Conservation (phyloP, 306 rosid species). For the Heteromeles arbutifolia region DNA sequence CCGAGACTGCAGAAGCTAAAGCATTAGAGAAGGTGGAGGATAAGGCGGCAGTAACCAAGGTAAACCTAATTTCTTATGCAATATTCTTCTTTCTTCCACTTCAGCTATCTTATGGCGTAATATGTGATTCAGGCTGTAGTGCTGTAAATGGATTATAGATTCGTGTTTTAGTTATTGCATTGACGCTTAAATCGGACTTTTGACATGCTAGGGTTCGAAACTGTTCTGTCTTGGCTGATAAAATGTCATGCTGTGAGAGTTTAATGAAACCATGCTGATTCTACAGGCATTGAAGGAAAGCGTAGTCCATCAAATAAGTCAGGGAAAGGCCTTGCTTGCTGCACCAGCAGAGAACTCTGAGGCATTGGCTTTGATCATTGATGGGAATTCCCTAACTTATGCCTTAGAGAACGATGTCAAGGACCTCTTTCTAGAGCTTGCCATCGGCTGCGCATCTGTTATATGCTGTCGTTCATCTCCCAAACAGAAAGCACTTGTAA, state of each 20-base stretch:
- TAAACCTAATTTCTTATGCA: conserved; percentile 22
- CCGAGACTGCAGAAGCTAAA: conserved; percentile 74
- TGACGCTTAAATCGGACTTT: neutral
- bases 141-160: neutral
- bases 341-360: conserved; percentile 33
- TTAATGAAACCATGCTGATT: conserved; percentile 11
- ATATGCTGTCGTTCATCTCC: conserved; percentile 99
- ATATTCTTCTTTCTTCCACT: neutral
- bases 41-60: conserved; percentile 52
- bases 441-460: conserved; percentile 91
- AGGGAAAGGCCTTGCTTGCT: conserved; percentile 46
- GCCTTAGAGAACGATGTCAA: conserved; percentile 80
- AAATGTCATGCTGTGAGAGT: neutral
- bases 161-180: neutral
- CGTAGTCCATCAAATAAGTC: conserved; percentile 56
- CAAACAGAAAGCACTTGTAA: conserved; percentile 94
- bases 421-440: conserved; percentile 76
- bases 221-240: neutral
- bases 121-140: neutral
- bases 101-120: neutral
- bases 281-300: conserved; percentile 71
- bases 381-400: conserved; percentile 84
- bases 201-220: neutral
- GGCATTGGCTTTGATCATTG: conserved; percentile 90
- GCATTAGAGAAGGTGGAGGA: conserved; percentile 72